Evolutionary conservation across 768 basidiomycete species (phyloP).

Genomic region (Xanthoconium purpureum): DNA sequence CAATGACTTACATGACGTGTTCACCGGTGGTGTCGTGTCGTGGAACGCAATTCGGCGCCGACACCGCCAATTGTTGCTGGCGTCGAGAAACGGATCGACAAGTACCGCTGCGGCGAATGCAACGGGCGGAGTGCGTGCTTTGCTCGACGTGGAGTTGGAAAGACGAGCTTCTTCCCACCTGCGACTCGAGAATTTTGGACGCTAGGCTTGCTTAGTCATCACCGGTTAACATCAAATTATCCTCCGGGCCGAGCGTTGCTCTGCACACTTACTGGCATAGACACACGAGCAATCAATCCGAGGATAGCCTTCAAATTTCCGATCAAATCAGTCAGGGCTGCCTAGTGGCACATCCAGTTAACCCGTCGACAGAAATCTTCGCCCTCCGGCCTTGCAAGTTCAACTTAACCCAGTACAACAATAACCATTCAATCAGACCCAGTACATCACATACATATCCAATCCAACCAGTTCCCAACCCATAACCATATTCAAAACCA

Average conservation of each 20-base stretch:
- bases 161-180: neutral
- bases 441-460: no score
- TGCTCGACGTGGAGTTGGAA: constrained; percentile 4
- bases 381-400: no score
- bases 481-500: no score
- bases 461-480: no score
- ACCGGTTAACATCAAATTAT: neutral
- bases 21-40: constrained; percentile 2
- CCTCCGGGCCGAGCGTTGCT: neutral
- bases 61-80: constrained; percentile 1
- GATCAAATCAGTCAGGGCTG: no score
- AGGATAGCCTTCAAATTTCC: no score
- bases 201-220: constrained; percentile 15
- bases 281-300: no score
- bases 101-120: neutral
- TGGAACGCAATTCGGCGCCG: neutral
- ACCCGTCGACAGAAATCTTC: no score
- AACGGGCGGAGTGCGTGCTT: neutral
- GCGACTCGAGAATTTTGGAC: neutral
- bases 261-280: no score
- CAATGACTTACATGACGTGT: constrained; percentile 17
- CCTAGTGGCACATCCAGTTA: no score
- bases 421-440: no score
- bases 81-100: neutral
- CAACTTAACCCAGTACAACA: no score